These are phyloP conservation scores for Trichoderma semiorbis DNA, from an alignment of 2,329 filamentous ascomycete genomes.

Conservation along the genomic window DNA sequence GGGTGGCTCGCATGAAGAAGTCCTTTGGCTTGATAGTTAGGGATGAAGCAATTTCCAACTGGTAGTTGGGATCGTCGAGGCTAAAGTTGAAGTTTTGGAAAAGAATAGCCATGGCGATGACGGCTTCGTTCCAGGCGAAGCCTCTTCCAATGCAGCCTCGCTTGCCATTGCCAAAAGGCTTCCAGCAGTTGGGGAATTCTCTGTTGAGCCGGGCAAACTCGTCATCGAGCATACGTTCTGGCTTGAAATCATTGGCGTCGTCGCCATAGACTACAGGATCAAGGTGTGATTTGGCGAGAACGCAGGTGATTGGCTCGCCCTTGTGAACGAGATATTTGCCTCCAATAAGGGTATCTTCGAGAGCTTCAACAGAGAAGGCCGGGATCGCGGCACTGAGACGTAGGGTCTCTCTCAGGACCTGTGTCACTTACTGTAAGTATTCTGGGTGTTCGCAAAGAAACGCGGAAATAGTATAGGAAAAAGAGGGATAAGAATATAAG, in stretches of 20 bases:
- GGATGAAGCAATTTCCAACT: constrained; percentile 52
- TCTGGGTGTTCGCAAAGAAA: background rate
- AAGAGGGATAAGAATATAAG: background rate
- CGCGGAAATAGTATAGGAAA: background rate
- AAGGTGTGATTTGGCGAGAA: constrained; percentile 54
- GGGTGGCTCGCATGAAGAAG: constrained; percentile 57
- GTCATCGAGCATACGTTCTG: constrained; percentile 70
- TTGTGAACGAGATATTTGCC: constrained; percentile 60
- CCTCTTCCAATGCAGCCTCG: constrained; percentile 68
- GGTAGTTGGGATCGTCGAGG: constrained; percentile 58
- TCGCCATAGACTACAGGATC: constrained; percentile 64
- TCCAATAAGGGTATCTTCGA: constrained; percentile 51
- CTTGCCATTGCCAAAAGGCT: constrained; percentile 71
- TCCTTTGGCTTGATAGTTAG: constrained; percentile 62
- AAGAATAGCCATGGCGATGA: constrained; percentile 59
- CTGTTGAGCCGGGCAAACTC: constrained; percentile 59
- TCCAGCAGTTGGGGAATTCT: constrained; percentile 62
- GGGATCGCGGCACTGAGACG: constrained; percentile 60
- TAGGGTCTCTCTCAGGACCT: constrained; percentile 62
- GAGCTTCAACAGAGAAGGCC: constrained; percentile 51
- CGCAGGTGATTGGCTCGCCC: constrained; percentile 45
- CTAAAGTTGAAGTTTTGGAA: constrained; percentile 70
- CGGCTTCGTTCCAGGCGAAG: constrained; percentile 72
- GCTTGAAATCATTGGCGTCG: constrained; percentile 62
- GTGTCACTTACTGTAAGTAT: background rate